A percentile compares a stretch with the other conserved stretches of the same genome.
Conservation (phyloP, 495 filamentous ascomycete genomes). For the Hypoxylon lienhwacheense region DNA sequence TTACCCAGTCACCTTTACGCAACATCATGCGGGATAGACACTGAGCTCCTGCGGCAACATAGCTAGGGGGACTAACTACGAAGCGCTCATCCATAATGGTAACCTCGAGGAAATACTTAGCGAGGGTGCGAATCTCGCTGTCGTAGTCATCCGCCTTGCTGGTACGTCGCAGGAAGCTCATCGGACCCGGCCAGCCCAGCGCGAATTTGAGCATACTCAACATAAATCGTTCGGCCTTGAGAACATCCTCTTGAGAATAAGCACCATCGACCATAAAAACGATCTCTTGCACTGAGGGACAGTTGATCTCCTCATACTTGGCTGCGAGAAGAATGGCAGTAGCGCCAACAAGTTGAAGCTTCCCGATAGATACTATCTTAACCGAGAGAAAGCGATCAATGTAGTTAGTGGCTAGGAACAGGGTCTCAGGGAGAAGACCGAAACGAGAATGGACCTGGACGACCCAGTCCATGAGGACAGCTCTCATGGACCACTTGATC, state of each 20-base stretch:
- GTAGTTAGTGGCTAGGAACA: conserved; percentile 92
- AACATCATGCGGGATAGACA: conserved; percentile 89
- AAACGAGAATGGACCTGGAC: conserved; percentile 95
- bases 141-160: conserved; percentile 99
- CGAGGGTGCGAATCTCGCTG: conserved; percentile 88
- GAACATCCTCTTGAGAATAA: conserved; percentile 85
- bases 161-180: conserved; percentile 95
- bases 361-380: conserved; percentile 92
- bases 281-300: conserved; percentile 90
- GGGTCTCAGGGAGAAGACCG: conserved; percentile 84
- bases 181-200: conserved; percentile 94
- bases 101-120: conserved; percentile 97
- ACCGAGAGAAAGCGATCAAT: conserved; percentile 94
- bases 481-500: conserved; percentile 98
- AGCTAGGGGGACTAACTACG: conserved; percentile 87
- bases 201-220: conserved; percentile 91
- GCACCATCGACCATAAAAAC: conserved; percentile 97
- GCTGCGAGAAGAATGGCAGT: conserved; percentile 95
- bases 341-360: conserved; percentile 93
- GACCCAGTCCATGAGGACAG: conserved; percentile 97
- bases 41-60: conserved; percentile 86
- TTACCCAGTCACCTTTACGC: conserved; percentile 88
- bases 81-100: conserved; percentile 99
- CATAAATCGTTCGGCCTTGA: conserved; percentile 99
- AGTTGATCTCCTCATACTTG: conserved; percentile 98